Evolutionary conservation across 2,329 filamentous ascomycete genomes (phyloP), one percentile per base, ranked within the genome.

Genomic region (Cladosporium sp.): DNA sequence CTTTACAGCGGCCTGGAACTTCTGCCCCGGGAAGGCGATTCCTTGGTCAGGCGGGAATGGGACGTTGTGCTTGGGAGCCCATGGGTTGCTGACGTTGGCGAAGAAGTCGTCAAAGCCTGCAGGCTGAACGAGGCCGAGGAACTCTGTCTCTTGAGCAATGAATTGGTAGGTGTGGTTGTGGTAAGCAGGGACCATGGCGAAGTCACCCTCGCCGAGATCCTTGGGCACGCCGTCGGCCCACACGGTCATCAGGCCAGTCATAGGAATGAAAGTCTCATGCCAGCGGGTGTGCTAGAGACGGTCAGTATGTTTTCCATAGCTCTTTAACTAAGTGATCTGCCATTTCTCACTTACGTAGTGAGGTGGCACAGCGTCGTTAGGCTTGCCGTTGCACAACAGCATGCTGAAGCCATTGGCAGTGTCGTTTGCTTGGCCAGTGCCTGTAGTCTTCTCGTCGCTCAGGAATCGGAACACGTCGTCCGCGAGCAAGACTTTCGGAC

Each of bases 81-180:
- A 67, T 2, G 63, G 48, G 21, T 48, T 32, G 60, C 66, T 67
- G 56, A 67, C 57, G 25, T 59, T 66, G n/a, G 43, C 28, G 60
- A 67, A 67, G 56, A 66, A 67, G n/a, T 67, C 66, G 39, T 67
- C 66, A 25, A 67, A 67, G 60, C 66, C 66, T 21, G 66, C 66
- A n/a, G 66, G 66, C 36, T 67, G 66, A 34, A 67, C 65, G 16
- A 67, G 36, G 21, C 66, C 66, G 8, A 67, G 63, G 60, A 66
- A 66, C 14, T 67, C 66, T 16, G 66, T 61, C 54, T 67, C 66
- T 46, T 67, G 64, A 4, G 66, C 66, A 30, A 67, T 60, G 56
- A 63, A 60, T 28, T 67, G 66, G 48, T 65, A 67, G 34, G 59
- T 64, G 66, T 67, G 66, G 56, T 66, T 67, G 54, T 63, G 62